Percentiles rank a stretch among this genome's conserved stretches.
Evolutionary conservation across 352 stramenopile species (phyloP).

Genomic region (Phytophthora fragariae): DNA sequence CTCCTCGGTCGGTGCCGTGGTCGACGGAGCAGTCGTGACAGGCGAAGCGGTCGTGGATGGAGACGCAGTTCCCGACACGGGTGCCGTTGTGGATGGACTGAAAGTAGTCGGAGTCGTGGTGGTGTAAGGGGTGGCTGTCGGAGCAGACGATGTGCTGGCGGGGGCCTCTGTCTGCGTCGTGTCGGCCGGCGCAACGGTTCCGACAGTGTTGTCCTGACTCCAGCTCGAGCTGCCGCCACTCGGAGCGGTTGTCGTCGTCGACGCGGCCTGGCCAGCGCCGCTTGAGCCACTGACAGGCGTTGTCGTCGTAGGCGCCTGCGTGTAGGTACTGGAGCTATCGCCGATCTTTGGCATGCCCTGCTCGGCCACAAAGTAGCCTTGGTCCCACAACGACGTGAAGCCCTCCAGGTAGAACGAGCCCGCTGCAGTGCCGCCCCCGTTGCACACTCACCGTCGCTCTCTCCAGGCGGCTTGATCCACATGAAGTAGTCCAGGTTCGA

Average conservation of each 20-base stretch:
- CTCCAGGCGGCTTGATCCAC: constrained; percentile 66
- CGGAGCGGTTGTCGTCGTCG: constrained; percentile 3
- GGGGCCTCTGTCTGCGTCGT: constrained; percentile 11
- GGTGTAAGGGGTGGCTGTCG: constrained; percentile 13
- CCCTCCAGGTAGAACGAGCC: constrained; percentile 58
- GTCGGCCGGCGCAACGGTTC: constrained; percentile 27
- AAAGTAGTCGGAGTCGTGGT: neutral
- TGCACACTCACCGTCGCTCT: constrained; percentile 68
- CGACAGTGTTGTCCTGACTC: constrained; percentile 22
- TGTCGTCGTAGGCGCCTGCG: constrained; percentile 10
- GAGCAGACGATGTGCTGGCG: constrained; percentile 10
- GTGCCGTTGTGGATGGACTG: constrained; percentile 7
- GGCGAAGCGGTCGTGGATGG: constrained; percentile 14
- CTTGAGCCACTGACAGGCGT: constrained; percentile 8
- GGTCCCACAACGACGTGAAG: constrained; percentile 68
- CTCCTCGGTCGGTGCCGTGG: neutral
- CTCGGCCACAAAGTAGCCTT: constrained; percentile 64
- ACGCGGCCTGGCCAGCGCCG: constrained; percentile 8
- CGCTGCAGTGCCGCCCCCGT: constrained; percentile 42
- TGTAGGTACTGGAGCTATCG: constrained; percentile 9
- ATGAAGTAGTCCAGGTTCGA: constrained; percentile 69
- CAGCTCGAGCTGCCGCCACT: constrained; percentile 21
- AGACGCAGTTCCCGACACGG: constrained; percentile 6
- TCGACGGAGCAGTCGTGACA: constrained; percentile 6
- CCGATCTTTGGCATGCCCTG: constrained; percentile 27